Base-by-base conservation (phyloP, 148 eudicot species). In the Fagopyrum tataricum region DNA sequence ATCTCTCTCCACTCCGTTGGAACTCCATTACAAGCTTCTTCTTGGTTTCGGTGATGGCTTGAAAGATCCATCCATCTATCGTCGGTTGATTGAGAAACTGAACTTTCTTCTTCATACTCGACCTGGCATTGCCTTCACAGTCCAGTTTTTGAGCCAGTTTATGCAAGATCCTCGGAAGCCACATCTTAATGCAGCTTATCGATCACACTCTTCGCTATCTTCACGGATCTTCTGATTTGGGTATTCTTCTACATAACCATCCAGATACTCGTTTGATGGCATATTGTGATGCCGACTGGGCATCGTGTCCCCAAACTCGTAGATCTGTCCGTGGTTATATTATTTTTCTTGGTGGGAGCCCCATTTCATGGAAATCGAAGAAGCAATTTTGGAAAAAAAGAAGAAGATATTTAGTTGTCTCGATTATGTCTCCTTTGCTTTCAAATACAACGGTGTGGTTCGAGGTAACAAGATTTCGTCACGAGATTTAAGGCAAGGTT, bases 101-200 rank as follows among this genome's bases (percentile, higher is more conserved):
- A 76, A 58, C 8, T 76, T 21, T n/a, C n/a, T 76, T 0, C 56
- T 67, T 4, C 43, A 76, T 12, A 68, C 67, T 9, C 4, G 56
- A 0, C 67, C 73, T 15, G 73, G 69, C 40, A 4, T 76, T 0
- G 2, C 20, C 1, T 76, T 10, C 18, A 7, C 46, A 0, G 11
- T 76, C 1, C 74, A 76, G 24, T 3, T 13, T 2, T 51, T 71
- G 2, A 76, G 78, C 31, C 74, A 76, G 20, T 76, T 76, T 13
- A 21, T 76, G 55, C 20, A 76, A 15, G 1, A 2, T 0, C 78
- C 74, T 2, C 26, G 21, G 0, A 8, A 11, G 0, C 7, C 3
- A 7, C 78, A 76, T 26, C 14, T 13, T 4, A 0, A 53, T 0
- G 74, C 74, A 39, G 12, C 7, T 2, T 13, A 1, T 2, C 67